Evolutionary conservation across 2,329 filamentous ascomycete species (phyloP).

Genomic region (Aspergillus aculeatinus): DNA sequence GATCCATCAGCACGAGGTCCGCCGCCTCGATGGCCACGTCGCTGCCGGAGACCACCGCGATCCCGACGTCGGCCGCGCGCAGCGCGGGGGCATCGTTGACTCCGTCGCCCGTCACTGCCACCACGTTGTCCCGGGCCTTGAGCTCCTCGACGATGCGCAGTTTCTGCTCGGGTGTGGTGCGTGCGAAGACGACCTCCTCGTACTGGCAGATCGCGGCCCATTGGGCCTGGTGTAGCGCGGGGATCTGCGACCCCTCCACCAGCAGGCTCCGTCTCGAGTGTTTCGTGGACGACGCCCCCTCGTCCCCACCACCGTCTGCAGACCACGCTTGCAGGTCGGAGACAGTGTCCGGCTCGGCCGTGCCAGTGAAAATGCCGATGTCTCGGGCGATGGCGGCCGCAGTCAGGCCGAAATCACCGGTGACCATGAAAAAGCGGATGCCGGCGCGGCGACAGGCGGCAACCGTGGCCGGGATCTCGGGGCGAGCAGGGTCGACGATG

Average conservation of each 20-base stretch:
- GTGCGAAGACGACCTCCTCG: slow-evolving; percentile 51
- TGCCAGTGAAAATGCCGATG: slow-evolving; percentile 45
- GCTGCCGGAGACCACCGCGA: slow-evolving; percentile 39
- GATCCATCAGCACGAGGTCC: slow-evolving; percentile 39
- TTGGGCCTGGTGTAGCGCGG: slow-evolving; percentile 63
- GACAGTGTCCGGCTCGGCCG: slow-evolving; percentile 54
- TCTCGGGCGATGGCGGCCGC: slow-evolving; percentile 42
- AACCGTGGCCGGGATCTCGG: slow-evolving; percentile 38
- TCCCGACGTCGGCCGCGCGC: slow-evolving; percentile 33
- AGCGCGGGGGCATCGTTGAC: slow-evolving; percentile 40
- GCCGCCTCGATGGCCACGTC: slow-evolving; percentile 45
- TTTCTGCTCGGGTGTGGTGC: slow-evolving; percentile 46
- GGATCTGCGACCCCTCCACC: slow-evolving; percentile 65
- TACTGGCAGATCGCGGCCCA: slow-evolving; percentile 64
- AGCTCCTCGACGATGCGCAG: slow-evolving; percentile 45
- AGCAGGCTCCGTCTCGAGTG: slow-evolving; percentile 55
- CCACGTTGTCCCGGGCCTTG: slow-evolving; percentile 38
- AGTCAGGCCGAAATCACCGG: slow-evolving; percentile 44
- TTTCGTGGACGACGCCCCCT: background rate
- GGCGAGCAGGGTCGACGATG: slow-evolving; percentile 43
- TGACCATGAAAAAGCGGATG: slow-evolving; percentile 47
- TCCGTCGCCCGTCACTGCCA: slow-evolving; percentile 43
- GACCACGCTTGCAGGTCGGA: slow-evolving; percentile 46
- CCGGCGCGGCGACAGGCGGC: slow-evolving; percentile 37
- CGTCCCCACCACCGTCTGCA: background rate